Evolutionary conservation across 257 asterid species (phyloP).

Genomic region (Leonotis leonurus): DNA sequence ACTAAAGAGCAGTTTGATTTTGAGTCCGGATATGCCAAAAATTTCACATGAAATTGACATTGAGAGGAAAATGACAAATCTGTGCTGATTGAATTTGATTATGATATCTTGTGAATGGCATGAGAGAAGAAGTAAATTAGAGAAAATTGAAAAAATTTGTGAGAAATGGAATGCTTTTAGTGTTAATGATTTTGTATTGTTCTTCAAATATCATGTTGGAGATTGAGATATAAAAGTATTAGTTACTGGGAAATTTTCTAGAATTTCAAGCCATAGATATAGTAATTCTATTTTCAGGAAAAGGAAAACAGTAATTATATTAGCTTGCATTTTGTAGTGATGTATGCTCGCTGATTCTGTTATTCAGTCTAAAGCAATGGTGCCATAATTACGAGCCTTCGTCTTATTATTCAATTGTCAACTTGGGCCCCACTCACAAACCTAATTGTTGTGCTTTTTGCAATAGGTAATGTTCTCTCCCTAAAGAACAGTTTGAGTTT

Average conservation of each 20-base stretch:
- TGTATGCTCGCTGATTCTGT: neutral
- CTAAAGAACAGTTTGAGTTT: slow-evolving; percentile 68
- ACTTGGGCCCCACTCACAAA: slow-evolving; percentile 46
- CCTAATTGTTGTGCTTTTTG: slow-evolving; percentile 16
- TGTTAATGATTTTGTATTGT: slow-evolving; percentile 1
- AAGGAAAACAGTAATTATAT: neutral
- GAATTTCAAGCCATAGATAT: neutral
- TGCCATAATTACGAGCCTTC: no score
- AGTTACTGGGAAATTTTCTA: neutral
- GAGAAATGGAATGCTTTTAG: neutral
- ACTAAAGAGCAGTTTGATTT: slow-evolving; percentile 62
- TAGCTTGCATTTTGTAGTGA: neutral
- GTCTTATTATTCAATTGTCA: neutral
- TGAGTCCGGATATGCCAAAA: slow-evolving; percentile 81
- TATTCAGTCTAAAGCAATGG: neutral
- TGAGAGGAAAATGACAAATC: neutral
- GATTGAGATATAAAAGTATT: neutral
- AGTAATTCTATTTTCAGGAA: neutral
- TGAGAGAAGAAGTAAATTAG: neutral
- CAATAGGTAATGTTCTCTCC: slow-evolving; percentile 72
- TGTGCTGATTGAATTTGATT: neutral
- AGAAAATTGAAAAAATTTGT: neutral
- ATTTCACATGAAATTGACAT: no score
- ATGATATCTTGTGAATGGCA: neutral
- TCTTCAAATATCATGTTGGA: neutral